These are phyloP conservation scores for Monosporascus ibericus DNA, from an alignment of 2,329 filamentous ascomycete species.

Conservation along the genomic window DNA sequence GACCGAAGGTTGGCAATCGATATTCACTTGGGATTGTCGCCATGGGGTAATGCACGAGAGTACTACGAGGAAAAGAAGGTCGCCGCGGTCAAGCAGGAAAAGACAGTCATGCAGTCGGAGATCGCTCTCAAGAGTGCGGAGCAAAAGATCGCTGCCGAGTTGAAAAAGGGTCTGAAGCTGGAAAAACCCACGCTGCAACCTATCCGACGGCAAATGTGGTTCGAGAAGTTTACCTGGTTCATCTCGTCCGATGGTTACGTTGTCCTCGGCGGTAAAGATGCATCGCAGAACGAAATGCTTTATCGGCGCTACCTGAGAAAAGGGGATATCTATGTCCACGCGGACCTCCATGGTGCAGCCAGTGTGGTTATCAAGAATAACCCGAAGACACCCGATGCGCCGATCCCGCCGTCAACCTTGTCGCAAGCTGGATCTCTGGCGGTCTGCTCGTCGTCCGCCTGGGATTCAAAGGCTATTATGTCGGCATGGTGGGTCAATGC, in stretches of 20 bases:
- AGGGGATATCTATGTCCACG: constrained; percentile 88
- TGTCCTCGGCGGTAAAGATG: constrained; percentile 82
- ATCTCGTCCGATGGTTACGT: constrained; percentile 93
- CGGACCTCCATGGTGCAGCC: constrained; percentile 77
- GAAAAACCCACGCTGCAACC: constrained; percentile 84
- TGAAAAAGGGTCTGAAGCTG: constrained; percentile 83
- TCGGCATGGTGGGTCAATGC: constrained; percentile 92
- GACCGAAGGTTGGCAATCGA: constrained; percentile 66
- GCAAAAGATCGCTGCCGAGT: constrained; percentile 76
- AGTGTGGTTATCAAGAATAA: constrained; percentile 91
- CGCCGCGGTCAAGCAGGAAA: constrained; percentile 81
- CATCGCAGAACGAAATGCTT: constrained; percentile 85
- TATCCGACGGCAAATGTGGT: constrained; percentile 83
- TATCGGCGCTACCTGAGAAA: constrained; percentile 81
- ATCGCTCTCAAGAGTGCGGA: constrained; percentile 86
- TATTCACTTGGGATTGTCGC: constrained; percentile 73
- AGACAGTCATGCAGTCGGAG: constrained; percentile 73
- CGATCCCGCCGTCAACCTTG: constrained; percentile 85
- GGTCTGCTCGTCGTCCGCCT: constrained; percentile 81
- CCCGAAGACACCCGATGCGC: constrained; percentile 67
- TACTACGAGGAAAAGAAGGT: constrained; percentile 87
- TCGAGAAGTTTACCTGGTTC: constrained; percentile 96
- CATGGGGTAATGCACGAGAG: constrained; percentile 83
- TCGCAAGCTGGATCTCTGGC: constrained; percentile 83
- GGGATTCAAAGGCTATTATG: constrained; percentile 96